Base-by-base conservation (phyloP, 495 filamentous ascomycete species). In the Penicillium tannophilum region DNA sequence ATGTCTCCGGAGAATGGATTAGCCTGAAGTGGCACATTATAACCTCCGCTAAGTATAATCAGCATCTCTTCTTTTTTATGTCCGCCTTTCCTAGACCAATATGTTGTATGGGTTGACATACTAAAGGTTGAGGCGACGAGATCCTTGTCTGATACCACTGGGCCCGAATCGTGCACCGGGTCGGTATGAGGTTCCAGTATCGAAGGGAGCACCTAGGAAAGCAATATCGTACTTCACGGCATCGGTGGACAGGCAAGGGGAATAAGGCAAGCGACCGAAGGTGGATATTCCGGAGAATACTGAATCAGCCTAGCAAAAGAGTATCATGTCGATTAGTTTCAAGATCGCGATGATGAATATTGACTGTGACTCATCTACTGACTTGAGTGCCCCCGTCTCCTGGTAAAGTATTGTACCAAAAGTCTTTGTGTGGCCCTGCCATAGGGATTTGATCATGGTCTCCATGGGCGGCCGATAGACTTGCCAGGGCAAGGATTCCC, bases 101-200 rank as follows among this genome's bases (percentile, higher is more conserved):
- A 1, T 36, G 33, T 36, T 10, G 4, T 36, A 4, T 23, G 16
- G 20, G 39, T 19, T 33, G 23, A 81, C 82, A 54, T 83, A 87
- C 84, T 87, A 87, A 50, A 87, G 79, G 70, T 87, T 87, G 63
- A 87, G 80, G 60, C 84, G 82, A 65, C 84, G 84, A 77, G 86
- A 88, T 75, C 90, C 90, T 81, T 91, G 84, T 70, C 91, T 82
- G 65, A 94, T 94, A 26, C 88, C 89, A 50, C 81, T 85, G 11
- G 91, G 91, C 2, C 91, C 91, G 63, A 92, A 96, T 33, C 91
- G 83, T 35, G 90, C 91, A 50, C 91, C 91, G 6, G 91, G 91
- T 59, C 91, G 77, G 72, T 91, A 91, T 0, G 87, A 88, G 17
- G 87, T 90, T 4, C 88, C 88, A 7, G 82, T 86, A 62, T 87